Base-by-base conservation (phyloP, 2,329 filamentous ascomycete species). In the Penicillium fuscoglaucum region DNA sequence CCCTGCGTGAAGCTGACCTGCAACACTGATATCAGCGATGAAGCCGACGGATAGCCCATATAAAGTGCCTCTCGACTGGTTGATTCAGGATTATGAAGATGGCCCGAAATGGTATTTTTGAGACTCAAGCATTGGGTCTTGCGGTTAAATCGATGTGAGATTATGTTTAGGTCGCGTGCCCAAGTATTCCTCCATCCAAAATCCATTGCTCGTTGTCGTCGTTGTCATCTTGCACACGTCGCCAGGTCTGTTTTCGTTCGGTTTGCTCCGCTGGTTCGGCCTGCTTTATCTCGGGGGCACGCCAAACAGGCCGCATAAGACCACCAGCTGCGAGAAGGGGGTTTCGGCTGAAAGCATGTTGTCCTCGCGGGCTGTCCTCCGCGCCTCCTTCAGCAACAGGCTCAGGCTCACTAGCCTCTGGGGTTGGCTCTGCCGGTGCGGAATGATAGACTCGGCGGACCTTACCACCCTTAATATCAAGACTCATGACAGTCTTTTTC, bases 401-500 rank as follows among this genome's bases (percentile, higher is more conserved):
- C 4, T 67, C 65, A 5, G 55, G 52, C 44, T 68, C 65, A 46
- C 33, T 61, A 7, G 52, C n/a, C n/a, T 62, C 67, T 1, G 60
- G 61, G 33, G 55, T 66, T 41, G 59, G 43, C 21, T 70, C 70
- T 17, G 64, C 63, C 61, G 70, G 70, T 59, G 77, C 74, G 68
- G 60, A 73, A 65, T 72, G 64, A 70, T 60, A 77, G 56, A 59
- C 74, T 59, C 84, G 85, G 5, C 95, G 87, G 3, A 96, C 86
- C 67, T 88, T 92, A 19, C 89, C 88, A 0, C 88, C 88, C 9
- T 87, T 87, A 0, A 96, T 78, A 71, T 96, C 91, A 60, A 96
- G 90, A 69, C 90, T 93, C 64, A 96, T 84, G 1, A 97, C 89
- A 60, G 95, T 88, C 66, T 84, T 86, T 58, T 90, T 84, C 82